Percentiles rank a stretch among this genome's conserved stretches.
Conservation (phyloP, 2,329 filamentous ascomycete genomes). For the Aspergillus candidus region DNA sequence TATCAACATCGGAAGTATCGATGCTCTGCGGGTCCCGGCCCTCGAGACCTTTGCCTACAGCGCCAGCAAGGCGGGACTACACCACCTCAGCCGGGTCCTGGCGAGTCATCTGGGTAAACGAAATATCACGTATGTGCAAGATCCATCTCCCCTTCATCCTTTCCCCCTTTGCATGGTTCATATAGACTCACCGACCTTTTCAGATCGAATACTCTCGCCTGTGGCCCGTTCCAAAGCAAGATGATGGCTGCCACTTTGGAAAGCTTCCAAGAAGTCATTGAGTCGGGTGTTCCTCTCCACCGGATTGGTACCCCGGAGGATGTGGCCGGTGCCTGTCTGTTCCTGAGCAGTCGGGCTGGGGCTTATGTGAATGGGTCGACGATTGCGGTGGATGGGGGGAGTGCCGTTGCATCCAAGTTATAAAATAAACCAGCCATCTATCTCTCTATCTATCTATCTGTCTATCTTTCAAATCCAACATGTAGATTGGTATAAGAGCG, state of each 20-base stretch:
- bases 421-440: slow-evolving; percentile 15
- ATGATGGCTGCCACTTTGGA: slow-evolving; percentile 52
- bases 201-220: slow-evolving; percentile 61
- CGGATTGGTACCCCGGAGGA: slow-evolving; percentile 63
- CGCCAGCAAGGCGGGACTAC: slow-evolving; percentile 49
- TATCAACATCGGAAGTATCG: slow-evolving; percentile 51
- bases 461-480: too few species aligned
- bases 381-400: slow-evolving; percentile 57
- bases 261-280: slow-evolving; percentile 45
- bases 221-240: slow-evolving; percentile 56
- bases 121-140: slow-evolving; percentile 47
- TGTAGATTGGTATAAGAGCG: neutral
- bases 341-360: slow-evolving; percentile 62
- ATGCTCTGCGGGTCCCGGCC: slow-evolving; percentile 49
- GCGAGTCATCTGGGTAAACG: slow-evolving; percentile 47
- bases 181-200: slow-evolving; percentile 37
- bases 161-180: neutral
- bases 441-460: too few species aligned
- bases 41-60: slow-evolving; percentile 50
- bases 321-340: slow-evolving; percentile 66
- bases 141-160: neutral
- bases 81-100: slow-evolving; percentile 48
- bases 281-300: slow-evolving; percentile 56
- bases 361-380: slow-evolving; percentile 61
- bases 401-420: slow-evolving; percentile 35